Base-by-base conservation (phyloP, 805 yeast species). In the Hanseniaspora lachancei region DNA sequence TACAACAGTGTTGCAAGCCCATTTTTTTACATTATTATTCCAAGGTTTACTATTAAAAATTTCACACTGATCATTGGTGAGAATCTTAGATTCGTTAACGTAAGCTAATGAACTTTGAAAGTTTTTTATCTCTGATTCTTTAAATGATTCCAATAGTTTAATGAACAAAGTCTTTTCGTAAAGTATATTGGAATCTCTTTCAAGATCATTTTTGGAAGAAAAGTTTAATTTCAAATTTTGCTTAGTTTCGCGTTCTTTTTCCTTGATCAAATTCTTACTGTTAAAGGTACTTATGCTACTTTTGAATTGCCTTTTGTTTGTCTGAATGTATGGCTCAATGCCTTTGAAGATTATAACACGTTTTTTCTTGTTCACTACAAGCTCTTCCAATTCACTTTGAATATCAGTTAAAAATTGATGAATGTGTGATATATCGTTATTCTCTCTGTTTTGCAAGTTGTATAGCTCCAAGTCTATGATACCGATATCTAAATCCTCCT, bases 391-490 rank as follows among this genome's bases (percentile, higher is more conserved):
- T 29, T 53, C 50, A 24, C 29, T 27, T 39, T 53, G 56, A 34
- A 53, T 27, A 32, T 36, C 56, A 3, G 16, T 24, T 18, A 53
- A 9, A 39, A 53, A 53, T 20, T 38, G 41, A 20, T 38, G 24
- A n/a, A 53, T 39, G 13, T 27, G 36, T 2, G 39, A 38, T 1
- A 21, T 4, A 29, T 44, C 44, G n/a, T 36, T 24, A 4, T 24
- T 36, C 2, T 35, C 24, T 38, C 40, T 46, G 18, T 53, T 39
- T 21, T 53, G 46, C 12, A 46, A 18, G 24, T 53, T 48, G 39
- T 53, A 53, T 32, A 41, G 40, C n/a, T 53, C 56, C 7, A 53
- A 12, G 35, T 53, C 56, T 39, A 53, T 21, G 15, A 53, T 38
- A n/a, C 56, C 56, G 13, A 53, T 46, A 46, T 53, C 56, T 9